Evolutionary conservation across 805 yeast genomes (phyloP), one percentile per base, ranked within the genome.

Genomic region (Priceomyces fermenticarens): DNA sequence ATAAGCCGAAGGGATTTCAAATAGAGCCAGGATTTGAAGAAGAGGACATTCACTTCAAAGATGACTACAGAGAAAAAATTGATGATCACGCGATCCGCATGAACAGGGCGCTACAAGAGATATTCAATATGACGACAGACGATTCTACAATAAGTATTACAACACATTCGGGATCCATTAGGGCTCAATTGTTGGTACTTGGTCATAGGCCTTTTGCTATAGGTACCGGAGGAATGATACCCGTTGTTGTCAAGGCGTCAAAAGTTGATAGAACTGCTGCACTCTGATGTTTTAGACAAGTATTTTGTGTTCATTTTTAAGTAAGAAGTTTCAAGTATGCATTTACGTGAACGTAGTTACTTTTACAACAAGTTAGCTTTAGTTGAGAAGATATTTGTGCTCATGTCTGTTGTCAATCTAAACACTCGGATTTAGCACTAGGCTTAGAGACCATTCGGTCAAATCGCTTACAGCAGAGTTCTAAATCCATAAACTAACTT

Each of bases 141-240:
- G 64, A 62, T 23, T 54, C 56, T 4, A 55, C 57, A 30, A 54
- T 68, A 37, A 68, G 70, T 34, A 55, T 75, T n/a, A 76, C 81
- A 10, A 62, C 70, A 23, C 83, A 77, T 50, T 66, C 76, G 14
- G 81, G 81, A 0, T 62, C 75, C 17, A 75, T 77, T 35, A 55
- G 76, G 33, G 67, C 78, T 3, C 73, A 76, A 42, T 58, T 77
- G 38, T 47, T 65, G 46, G 81, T 70, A 2, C 53, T 74, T 40
- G 67, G 67, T 15, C 83, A 77, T 52, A 57, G 80, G 32, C 56
- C 60, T 13, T 77, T 76, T 50, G 62, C 72, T 4, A 62, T 78
- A 25, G 71, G 70, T 9, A 75, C 83, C 1, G 83, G 83, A 6
- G 81, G 78, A 9, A 72, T 78, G 72, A 67, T 77, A 30, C 81